These are phyloP conservation scores for Ottelia alismoides DNA, from an alignment of 106 monocot species.

Conservation along the genomic window DNA sequence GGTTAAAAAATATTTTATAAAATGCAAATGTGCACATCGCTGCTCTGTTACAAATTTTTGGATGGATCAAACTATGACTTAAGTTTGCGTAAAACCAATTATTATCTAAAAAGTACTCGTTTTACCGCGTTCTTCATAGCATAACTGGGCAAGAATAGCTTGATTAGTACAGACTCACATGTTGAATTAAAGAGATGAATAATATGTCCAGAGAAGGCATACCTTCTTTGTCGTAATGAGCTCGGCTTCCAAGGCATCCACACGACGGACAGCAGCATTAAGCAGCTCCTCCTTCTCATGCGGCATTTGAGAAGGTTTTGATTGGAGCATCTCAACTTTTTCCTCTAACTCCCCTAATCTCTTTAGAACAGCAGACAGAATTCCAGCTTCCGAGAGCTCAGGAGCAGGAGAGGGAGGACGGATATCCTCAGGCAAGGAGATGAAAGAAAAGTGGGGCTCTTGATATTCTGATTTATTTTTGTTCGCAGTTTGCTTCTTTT, in stretches of 20 bases:
- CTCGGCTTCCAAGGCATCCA: constrained; percentile 43
- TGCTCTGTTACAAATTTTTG: too few relatives aligned
- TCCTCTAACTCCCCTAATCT: constrained; percentile 52
- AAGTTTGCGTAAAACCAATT: too few relatives aligned
- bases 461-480: constrained; percentile 1
- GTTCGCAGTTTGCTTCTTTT: constrained; percentile 13
- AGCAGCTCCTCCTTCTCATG: constrained; percentile 56
- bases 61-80: too few relatives aligned
- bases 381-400: constrained; percentile 3
- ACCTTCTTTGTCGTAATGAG: constrained; percentile 67
- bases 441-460: constrained; percentile 2
- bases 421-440: constrained; percentile 12
- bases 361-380: constrained; percentile 21
- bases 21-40: too few relatives aligned
- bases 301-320: constrained; percentile 36
- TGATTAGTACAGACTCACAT: neutral
- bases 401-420: constrained; percentile 20
- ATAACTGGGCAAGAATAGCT: neutral
- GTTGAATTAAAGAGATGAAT: neutral
- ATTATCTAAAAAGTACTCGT: too few relatives aligned
- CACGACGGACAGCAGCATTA: constrained; percentile 38
- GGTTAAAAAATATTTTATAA: too few relatives aligned
- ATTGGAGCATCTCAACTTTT: constrained; percentile 35
- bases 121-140: too few relatives aligned
- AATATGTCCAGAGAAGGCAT: neutral